Evolutionary conservation across 225 moss, liverwort and hornwort species (phyloP).

Genomic region (Physcomitrellopsis africana): DNA sequence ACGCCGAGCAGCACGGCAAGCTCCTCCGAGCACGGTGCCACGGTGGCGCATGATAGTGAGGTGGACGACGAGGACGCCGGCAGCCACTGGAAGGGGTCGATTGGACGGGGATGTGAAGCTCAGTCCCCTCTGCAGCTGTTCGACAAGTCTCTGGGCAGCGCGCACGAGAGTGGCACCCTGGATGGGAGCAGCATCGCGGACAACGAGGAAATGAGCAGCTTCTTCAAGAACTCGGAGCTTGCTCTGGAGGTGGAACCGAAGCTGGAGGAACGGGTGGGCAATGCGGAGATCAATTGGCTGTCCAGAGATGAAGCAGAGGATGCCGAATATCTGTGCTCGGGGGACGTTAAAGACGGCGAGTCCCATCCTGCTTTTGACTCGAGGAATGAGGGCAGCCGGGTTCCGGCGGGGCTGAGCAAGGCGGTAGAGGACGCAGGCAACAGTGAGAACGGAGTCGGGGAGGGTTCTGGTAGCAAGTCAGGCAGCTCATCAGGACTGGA

Average conservation of each 20-base stretch:
- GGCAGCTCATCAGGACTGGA: conserved; percentile 33
- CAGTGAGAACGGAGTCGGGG: background rate
- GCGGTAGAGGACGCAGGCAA: background rate
- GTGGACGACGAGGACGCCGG: conserved; percentile 50
- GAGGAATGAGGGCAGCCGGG: background rate
- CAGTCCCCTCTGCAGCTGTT: conserved; percentile 52
- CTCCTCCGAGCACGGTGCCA: conserved; percentile 59
- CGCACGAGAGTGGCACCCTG: conserved; percentile 19
- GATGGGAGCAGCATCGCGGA: conserved; percentile 37
- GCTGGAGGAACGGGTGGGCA: background rate
- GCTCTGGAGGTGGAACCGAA: conserved; percentile 30
- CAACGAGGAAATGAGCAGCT: conserved; percentile 49
- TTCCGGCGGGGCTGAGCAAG: background rate
- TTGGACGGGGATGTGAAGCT: conserved; percentile 25
- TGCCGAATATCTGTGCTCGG: conserved; percentile 20
- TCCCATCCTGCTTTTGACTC: background rate
- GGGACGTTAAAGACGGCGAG: conserved; percentile 24
- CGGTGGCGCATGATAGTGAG: conserved; percentile 55
- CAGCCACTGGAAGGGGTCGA: conserved; percentile 38
- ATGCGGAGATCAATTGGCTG: conserved; percentile 32
- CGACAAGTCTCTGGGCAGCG: conserved; percentile 39
- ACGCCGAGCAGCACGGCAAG: conserved; percentile 64
- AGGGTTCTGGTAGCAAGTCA: background rate
- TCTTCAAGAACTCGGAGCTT: conserved; percentile 31
- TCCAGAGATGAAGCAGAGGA: conserved; percentile 32